These are phyloP conservation scores for Helicostylum pulchrum DNA, from an alignment of 192 early-diverging fungal species.

Conservation along the genomic window DNA sequence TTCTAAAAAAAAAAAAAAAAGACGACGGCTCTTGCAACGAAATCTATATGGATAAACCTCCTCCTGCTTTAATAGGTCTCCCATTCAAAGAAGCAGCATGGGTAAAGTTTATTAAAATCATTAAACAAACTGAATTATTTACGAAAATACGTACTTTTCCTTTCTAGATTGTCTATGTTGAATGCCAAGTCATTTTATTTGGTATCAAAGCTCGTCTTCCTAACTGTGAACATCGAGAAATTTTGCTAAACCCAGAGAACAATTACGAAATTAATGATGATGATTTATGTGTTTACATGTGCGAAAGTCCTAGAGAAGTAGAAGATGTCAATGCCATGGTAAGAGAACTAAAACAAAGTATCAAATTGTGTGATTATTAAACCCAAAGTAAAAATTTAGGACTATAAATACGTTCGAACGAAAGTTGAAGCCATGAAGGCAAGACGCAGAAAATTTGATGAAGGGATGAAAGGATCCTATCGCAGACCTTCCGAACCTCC, in stretches of 20 bases:
- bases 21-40: conserved; percentile 65
- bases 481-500: too few species aligned
- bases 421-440: neutral
- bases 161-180: conserved; percentile 41
- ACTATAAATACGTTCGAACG: neutral
- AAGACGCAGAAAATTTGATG: neutral
- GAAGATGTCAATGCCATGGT: conserved; percentile 37
- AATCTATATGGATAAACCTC: conserved; percentile 50
- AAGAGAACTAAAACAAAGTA: neutral
- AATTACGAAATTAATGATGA: conserved; percentile 39
- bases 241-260: conserved; percentile 62
- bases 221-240: conserved; percentile 28
- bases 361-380: too few species aligned
- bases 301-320: conserved; percentile 46
- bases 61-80: conserved; percentile 54
- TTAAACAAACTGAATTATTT: neutral
- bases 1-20: conserved; percentile 10
- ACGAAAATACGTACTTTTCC: neutral
- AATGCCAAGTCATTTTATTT: conserved; percentile 52
- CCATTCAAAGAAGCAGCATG: conserved; percentile 58
- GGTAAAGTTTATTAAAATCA: conserved; percentile 10
- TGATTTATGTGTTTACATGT: conserved; percentile 56
- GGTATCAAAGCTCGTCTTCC: conserved; percentile 32
- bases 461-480: too few species aligned
- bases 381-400: neutral